phyloP scores from a whole-genome alignment of 331 rosid species.

The Erythrophleum ivorense region DNA sequence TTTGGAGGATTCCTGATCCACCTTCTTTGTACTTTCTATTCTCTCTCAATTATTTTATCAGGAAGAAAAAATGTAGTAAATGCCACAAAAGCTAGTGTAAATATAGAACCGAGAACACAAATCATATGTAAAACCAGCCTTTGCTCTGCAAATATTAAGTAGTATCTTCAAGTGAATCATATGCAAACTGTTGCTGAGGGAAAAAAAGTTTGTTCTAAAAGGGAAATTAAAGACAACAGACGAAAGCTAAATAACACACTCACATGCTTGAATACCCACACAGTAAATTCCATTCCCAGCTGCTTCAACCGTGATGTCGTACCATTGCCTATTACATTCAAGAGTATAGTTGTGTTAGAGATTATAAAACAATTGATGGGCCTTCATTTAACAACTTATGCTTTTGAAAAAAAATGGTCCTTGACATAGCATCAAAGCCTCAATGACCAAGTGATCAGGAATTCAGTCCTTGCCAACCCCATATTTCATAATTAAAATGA shows the following conservation, averaged over 20 bases:
- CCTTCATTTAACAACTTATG: not conserved
- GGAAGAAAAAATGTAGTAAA: slow-evolving; percentile 5
- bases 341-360: slow-evolving; percentile 8
- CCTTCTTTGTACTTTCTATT: not conserved
- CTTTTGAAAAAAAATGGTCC: not conserved
- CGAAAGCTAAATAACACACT: slow-evolving; percentile 46
- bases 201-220: slow-evolving; percentile 5
- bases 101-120: slow-evolving; percentile 26
- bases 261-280: slow-evolving; percentile 98
- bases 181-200: not conserved
- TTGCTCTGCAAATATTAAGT: slow-evolving; percentile 29
- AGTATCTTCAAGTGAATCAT: slow-evolving; percentile 29
- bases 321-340: slow-evolving; percentile 63
- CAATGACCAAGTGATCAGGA: not conserved
- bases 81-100: slow-evolving; percentile 8
- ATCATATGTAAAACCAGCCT: slow-evolving; percentile 29
- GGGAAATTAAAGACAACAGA: slow-evolving; percentile 4
- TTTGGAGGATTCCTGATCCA: not conserved
- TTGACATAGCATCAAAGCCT: not conserved
- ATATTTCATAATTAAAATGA: not conserved
- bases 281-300: slow-evolving; percentile 97
- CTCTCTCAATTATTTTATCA: not conserved
- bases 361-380: not conserved
- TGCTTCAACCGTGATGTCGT: slow-evolving; percentile 95
- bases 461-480: not conserved